These are phyloP conservation scores for Lenwebbia sp. DNA, from an alignment of 345 rosid genomes.

Conservation along the genomic window DNA sequence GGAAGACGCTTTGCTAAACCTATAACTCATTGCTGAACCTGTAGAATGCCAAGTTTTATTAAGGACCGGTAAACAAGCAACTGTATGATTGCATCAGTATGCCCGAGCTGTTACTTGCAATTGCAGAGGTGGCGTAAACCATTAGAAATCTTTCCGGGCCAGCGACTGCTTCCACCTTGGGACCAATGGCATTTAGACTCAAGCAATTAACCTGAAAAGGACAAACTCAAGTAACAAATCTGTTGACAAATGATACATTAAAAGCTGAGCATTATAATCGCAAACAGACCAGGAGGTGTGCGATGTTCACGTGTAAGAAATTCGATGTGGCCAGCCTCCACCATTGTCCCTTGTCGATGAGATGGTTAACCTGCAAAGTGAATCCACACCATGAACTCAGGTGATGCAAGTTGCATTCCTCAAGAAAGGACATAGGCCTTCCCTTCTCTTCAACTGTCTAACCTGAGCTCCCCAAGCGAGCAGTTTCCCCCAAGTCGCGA, in stretches of 20 bases:
- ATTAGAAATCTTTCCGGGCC: conserved; percentile 73
- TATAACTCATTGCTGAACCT: conserved; percentile 76
- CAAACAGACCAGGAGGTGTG: conserved; percentile 69
- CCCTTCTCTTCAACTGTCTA: neutral
- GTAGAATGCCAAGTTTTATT: conserved; percentile 20
- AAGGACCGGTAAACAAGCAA: neutral
- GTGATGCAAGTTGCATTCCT: neutral
- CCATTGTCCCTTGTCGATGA: conserved; percentile 71
- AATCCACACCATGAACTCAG: neutral
- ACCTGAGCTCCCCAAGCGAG: conserved; percentile 85
- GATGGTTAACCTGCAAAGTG: conserved; percentile 60
- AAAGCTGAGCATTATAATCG: neutral
- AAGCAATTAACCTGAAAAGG: conserved; percentile 59
- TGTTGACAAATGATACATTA: neutral
- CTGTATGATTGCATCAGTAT: neutral
- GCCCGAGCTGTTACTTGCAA: conserved; percentile 51
- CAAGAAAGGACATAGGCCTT: neutral
- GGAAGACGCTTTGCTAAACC: conserved; percentile 55
- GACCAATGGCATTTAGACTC: conserved; percentile 58
- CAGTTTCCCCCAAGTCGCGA: conserved; percentile 53
- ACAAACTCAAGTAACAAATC: neutral
- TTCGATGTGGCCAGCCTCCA: conserved; percentile 87
- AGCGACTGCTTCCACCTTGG: conserved; percentile 50
- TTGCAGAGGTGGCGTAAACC: conserved; percentile 63
- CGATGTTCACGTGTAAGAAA: conserved; percentile 63